Base-by-base conservation (phyloP, 1,284 basidiomycete genomes). In the Pyrrhoderma lamaoense region DNA sequence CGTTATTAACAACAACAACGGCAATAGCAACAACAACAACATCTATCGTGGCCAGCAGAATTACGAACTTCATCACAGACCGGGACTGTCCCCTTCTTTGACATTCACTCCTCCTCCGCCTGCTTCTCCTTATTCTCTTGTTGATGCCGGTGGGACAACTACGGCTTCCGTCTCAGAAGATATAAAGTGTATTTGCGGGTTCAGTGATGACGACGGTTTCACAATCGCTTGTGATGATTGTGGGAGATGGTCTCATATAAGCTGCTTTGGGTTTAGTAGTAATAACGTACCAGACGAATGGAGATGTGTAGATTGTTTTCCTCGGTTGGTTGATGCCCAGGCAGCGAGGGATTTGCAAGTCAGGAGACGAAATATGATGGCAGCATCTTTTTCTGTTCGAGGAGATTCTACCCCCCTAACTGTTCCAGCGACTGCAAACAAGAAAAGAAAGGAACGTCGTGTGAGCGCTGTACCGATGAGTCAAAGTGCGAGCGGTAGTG, bases 201-300 rank as follows among this genome's bases (percentile, higher is more conserved):
- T 72, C 56, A 70, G 78, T 40, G 77, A 84, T 60, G 93, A 94
- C 68, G 92, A 94, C 64, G 93, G 93, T 14, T 93, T 92, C 69
- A 89, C 86, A 14, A 92, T 96, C 53, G 90, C 89, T 22, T 97
- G 93, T 67, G 94, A 96, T 65, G 70, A 75, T 48, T 97, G 94
- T 65, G 78, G 79, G 21, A 79, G 89, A 16, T 96, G 93, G 93
- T 90, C 89, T 61, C 93, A 97, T 67, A 88, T 81, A 5, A 83
- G 85, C 3, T 96, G 93, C 66, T 91, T 94, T 60, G 80, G 78
- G 31, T 85, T 92, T 60, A 68, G 72, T 18, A 16, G n/a, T 8
- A 22, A 14, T 22, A 18, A 8, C 7, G 71, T 79, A 45, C 91
- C 92, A 1, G 89, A 94, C 44, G 71, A 78, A 47, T 88, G 82